Conservation (phyloP, 83 land plant species). For the Picea mariana region DNA sequence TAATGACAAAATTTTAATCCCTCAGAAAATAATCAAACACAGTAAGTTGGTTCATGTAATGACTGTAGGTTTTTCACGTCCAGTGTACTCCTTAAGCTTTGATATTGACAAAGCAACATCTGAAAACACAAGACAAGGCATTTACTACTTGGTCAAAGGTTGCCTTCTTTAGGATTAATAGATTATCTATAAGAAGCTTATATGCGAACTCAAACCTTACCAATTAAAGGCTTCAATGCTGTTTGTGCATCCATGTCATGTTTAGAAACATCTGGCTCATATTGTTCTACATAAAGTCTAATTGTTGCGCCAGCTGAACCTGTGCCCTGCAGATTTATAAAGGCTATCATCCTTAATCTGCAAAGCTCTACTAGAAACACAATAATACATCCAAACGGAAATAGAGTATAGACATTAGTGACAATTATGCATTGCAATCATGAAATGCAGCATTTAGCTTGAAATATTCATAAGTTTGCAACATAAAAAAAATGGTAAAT, state of each 20-base stretch:
- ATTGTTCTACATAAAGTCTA: slow-evolving; percentile 91
- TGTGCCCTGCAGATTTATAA: slow-evolving; percentile 61
- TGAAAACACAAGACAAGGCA: slow-evolving; percentile 19
- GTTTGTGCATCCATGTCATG: slow-evolving; percentile 79
- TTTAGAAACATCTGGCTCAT: slow-evolving; percentile 80
- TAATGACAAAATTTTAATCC: no score
- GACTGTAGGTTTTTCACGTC: slow-evolving; percentile 85
- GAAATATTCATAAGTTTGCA: no score
- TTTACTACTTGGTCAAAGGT: background rate
- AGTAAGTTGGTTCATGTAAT: slow-evolving; percentile 44
- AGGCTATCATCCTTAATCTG: background rate
- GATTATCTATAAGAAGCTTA: background rate
- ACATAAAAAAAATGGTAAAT: background rate
- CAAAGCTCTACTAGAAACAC: background rate
- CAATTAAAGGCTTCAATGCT: slow-evolving; percentile 78
- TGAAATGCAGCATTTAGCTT: no score
- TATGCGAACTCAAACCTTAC: slow-evolving; percentile 25
- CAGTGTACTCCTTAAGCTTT: slow-evolving; percentile 74
- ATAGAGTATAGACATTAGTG: background rate
- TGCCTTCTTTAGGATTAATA: background rate
- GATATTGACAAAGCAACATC: slow-evolving; percentile 76
- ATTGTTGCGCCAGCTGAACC: slow-evolving; percentile 98
- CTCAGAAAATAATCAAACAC: background rate
- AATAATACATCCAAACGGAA: background rate
- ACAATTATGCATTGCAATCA: no score